Percentiles rank a stretch among this genome's conserved stretches.
These are phyloP conservation scores for Fusarium sp. DNA, from an alignment of 2,329 filamentous ascomycete species.

Conservation along the genomic window DNA sequence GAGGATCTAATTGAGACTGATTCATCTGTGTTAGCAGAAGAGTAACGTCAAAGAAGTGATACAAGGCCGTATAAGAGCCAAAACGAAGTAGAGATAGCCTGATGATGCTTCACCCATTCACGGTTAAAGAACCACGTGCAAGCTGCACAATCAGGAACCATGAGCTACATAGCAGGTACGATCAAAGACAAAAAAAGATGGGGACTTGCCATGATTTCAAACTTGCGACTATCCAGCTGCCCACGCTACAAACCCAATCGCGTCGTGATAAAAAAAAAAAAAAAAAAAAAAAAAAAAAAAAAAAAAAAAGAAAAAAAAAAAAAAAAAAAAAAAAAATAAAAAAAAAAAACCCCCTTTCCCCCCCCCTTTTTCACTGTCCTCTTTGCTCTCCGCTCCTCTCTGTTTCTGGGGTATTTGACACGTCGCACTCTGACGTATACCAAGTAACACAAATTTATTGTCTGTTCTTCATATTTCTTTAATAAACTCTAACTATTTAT, in stretches of 20 bases:
- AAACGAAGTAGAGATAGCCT: background rate
- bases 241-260: slow-evolving; percentile 19
- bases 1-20: slow-evolving; percentile 89
- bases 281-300: too few species aligned
- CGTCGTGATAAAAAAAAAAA: slow-evolving; percentile 6
- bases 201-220: slow-evolving; percentile 35
- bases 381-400: too few species aligned
- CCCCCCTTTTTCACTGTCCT: too few species aligned
- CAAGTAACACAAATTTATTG: too few species aligned
- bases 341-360: too few species aligned
- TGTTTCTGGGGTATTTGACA: too few species aligned
- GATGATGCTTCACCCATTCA: slow-evolving; percentile 20
- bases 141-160: slow-evolving; percentile 9
- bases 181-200: background rate
- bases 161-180: background rate
- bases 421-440: too few species aligned
- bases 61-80: background rate
- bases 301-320: too few species aligned
- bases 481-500: too few species aligned
- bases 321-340: too few species aligned
- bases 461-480: too few species aligned
- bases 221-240: slow-evolving; percentile 14
- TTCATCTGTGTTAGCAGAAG: slow-evolving; percentile 55
- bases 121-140: background rate
- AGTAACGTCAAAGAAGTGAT: background rate